Evolutionary conservation across 2,329 filamentous ascomycete species (phyloP).

Genomic region (Fusarium phyllophilum): DNA sequence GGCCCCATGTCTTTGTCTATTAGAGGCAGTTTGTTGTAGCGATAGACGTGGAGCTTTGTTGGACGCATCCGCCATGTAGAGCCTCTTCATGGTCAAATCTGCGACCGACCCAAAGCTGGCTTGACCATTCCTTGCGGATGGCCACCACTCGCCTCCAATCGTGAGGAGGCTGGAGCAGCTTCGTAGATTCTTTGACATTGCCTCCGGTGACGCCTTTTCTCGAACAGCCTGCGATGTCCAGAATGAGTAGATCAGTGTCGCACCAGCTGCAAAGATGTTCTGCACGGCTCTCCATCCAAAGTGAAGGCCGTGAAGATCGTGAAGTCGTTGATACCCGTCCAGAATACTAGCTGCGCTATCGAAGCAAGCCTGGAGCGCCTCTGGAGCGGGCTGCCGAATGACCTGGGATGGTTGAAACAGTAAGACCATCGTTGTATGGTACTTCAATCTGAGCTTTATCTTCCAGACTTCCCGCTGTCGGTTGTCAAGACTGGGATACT

Average conservation of each 20-base stretch:
- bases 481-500: neutral
- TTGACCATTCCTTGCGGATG: neutral
- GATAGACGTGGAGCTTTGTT: neutral
- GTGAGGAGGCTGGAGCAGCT: neutral
- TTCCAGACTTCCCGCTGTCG: neutral
- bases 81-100: neutral
- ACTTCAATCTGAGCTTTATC: neutral
- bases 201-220: neutral
- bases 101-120: neutral
- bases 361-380: neutral
- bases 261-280: neutral
- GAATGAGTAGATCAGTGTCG: neutral
- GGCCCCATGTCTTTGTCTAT: neutral
- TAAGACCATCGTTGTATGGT: neutral
- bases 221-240: neutral
- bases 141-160: neutral
- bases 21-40: fast-evolving
- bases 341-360: neutral
- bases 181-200: neutral
- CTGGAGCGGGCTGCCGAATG: neutral
- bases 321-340: neutral
- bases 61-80: neutral
- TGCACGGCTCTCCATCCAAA: neutral
- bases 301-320: neutral
- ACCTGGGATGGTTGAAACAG: neutral